phyloP scores from a whole-genome alignment of 2,329 filamentous ascomycete species.

The Sarocladium strictum region DNA sequence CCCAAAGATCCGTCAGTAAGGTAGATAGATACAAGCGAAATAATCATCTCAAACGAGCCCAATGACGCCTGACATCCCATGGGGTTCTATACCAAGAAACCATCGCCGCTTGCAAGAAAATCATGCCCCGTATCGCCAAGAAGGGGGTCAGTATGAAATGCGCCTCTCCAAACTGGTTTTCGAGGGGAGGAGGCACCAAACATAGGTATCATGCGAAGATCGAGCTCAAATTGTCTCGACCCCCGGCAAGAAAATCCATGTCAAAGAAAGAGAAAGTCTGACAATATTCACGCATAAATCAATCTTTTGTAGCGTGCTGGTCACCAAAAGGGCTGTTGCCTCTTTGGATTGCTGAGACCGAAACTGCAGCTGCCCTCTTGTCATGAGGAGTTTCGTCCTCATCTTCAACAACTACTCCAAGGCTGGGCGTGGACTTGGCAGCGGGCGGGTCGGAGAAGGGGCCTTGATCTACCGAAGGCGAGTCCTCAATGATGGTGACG shows the following conservation, averaged over 20 bases:
- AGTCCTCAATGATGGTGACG: constrained; percentile 37
- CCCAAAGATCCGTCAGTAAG: constrained; percentile 3
- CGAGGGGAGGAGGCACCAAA: background rate
- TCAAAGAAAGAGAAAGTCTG: background rate
- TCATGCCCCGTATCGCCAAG: constrained; percentile 5
- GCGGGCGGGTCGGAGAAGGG: constrained; percentile 52
- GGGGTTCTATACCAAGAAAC: background rate
- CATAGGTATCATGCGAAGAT: background rate
- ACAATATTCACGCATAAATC: constrained; percentile 12
- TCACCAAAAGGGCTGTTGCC: constrained; percentile 50
- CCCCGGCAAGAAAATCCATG: background rate
- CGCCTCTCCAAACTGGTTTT: background rate
- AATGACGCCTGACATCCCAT: constrained; percentile 4
- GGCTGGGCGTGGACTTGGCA: constrained; percentile 29
- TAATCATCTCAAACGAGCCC: constrained; percentile 4
- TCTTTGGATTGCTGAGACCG: constrained; percentile 16
- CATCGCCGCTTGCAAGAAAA: constrained; percentile 3
- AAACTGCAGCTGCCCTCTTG: constrained; percentile 16
- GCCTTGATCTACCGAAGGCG: constrained; percentile 44
- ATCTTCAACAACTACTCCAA: constrained; percentile 53
- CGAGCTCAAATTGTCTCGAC: background rate
- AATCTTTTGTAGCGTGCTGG: constrained; percentile 50
- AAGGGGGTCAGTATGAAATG: background rate
- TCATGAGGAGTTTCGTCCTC: constrained; percentile 33
- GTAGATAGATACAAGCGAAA: constrained; percentile 1